Conservation (phyloP, 805 yeast genomes). For the Candida sanyiensis region DNA sequence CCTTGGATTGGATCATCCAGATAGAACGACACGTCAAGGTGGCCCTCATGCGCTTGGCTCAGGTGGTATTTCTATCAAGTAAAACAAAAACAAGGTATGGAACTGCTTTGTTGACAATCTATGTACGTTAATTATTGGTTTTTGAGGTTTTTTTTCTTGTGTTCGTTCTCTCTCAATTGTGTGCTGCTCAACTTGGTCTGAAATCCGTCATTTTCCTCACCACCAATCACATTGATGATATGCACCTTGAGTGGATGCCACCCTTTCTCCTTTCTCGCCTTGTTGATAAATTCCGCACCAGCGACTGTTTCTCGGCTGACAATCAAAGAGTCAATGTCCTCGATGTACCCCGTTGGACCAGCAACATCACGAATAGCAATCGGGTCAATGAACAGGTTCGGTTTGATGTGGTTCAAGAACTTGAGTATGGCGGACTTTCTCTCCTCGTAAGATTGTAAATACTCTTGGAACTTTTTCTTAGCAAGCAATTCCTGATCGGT, state of each 20-base stretch:
- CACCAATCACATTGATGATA: constrained; percentile 63
- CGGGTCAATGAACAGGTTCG: constrained; percentile 43
- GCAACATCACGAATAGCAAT: constrained; percentile 75
- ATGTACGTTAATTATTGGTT: too few relatives aligned
- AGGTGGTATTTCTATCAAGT: constrained; percentile 38
- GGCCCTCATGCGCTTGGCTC: constrained; percentile 38
- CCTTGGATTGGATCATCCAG: constrained; percentile 85
- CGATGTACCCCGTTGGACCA: constrained; percentile 84
- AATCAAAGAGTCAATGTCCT: constrained; percentile 71
- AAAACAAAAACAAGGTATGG: too few relatives aligned
- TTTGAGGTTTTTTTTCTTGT: too few relatives aligned
- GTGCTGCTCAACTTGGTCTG: constrained; percentile 83
- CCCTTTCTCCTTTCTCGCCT: constrained; percentile 50
- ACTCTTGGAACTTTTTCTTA: constrained; percentile 69
- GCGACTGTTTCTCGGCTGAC: constrained; percentile 72
- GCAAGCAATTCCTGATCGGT: constrained; percentile 69
- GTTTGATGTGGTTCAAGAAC: constrained; percentile 47
- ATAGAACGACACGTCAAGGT: constrained; percentile 57
- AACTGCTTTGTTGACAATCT: too few relatives aligned
- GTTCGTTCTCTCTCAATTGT: constrained; percentile 46
- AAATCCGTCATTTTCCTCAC: constrained; percentile 49
- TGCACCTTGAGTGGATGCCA: constrained; percentile 46
- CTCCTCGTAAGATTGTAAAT: constrained; percentile 49
- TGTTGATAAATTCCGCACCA: constrained; percentile 74
- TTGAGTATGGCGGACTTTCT: constrained; percentile 43